Percentiles rank a stretch among this genome's conserved stretches.
phyloP scores from a whole-genome alignment of 495 filamentous ascomycete species.

The Geopyxis carbonaria region DNA sequence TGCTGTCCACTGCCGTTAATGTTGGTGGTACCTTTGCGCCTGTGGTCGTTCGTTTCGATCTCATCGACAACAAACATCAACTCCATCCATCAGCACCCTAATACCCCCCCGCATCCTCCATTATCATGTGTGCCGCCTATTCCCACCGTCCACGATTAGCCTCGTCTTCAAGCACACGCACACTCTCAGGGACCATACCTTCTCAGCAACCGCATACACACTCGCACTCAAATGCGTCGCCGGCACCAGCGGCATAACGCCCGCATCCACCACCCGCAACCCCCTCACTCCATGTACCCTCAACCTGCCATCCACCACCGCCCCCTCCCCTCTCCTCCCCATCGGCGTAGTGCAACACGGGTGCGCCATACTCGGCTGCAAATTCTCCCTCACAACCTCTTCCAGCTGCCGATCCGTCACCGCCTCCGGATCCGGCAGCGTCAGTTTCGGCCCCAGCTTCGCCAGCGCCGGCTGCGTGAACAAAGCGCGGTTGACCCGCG shows the following conservation, averaged over 20 bases:
- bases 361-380: conserved; percentile 25
- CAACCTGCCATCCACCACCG: conserved; percentile 29
- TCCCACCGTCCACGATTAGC: too few relatives aligned
- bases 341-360: conserved; percentile 30
- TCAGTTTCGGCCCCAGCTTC: conserved; percentile 18
- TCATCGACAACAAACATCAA: too few relatives aligned
- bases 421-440: conserved; percentile 16
- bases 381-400: conserved; percentile 16
- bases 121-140: too few relatives aligned
- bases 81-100: too few relatives aligned
- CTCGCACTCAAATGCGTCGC: conserved; percentile 35
- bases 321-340: conserved; percentile 33
- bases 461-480: conserved; percentile 14
- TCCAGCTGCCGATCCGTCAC: conserved; percentile 18
- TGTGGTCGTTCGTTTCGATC: too few relatives aligned
- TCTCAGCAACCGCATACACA: conserved; percentile 43
- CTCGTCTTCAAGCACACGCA: too few relatives aligned
- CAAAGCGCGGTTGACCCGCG: conserved; percentile 12
- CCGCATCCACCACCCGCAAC: conserved; percentile 37
- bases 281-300: conserved; percentile 33
- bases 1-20: too few relatives aligned
- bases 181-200: too few relatives aligned
- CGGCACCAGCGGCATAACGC: conserved; percentile 39
- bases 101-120: too few relatives aligned
- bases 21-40: too few relatives aligned